Base-by-base conservation (phyloP, 164 flowering plant genomes). In the Buxus sempervirens region DNA sequence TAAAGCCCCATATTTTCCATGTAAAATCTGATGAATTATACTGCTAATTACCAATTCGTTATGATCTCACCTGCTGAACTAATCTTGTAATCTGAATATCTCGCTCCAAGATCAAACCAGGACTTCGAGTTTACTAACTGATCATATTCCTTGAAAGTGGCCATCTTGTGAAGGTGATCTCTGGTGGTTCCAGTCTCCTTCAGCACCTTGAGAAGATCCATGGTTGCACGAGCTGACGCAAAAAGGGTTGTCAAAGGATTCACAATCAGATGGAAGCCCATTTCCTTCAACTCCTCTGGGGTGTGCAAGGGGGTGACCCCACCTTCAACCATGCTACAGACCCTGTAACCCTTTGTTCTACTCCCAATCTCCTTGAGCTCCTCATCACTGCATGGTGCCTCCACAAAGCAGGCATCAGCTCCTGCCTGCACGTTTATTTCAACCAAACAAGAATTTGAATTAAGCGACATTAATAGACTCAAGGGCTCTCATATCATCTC, bases 381-480 rank as follows among this genome's bases (percentile, higher is more conserved):
- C 2, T 78, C 67, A 20, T 70, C 73, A 36, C 71, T 57, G 53
- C 75, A 66, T 25, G 80, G 80, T 49, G 80, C 80, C 67, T 71
- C 80, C 51, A 78, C 77, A 51, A 78, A 78, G 32, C 66, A 54
- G 9, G 75, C 80, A 78, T 78, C 80, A 21, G 75, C 80, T 36
- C 77, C 80, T 2, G 77, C 77, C 80, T 78, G 72, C 61, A 55
- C 5, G n/a, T 36, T 16, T 51, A 51, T 22, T 49, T 5, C 77
- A 32, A 32, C 38, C 38, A n/a, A 32, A 7, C 38, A 32, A 32
- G 38, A 32, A 32, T 3, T 32, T 32, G 7, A 32, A 32, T 3
- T 7, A 32, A 32, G 38, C 7, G 38, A 32, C 38, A 3, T 32
- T 32, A 32, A 32, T 32, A 32, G 38, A 32, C 38, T 32, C 38